These are phyloP conservation scores for Nannizziopsis arthrosporioides DNA, from an alignment of 2,329 filamentous ascomycete species.

Conservation along the genomic window DNA sequence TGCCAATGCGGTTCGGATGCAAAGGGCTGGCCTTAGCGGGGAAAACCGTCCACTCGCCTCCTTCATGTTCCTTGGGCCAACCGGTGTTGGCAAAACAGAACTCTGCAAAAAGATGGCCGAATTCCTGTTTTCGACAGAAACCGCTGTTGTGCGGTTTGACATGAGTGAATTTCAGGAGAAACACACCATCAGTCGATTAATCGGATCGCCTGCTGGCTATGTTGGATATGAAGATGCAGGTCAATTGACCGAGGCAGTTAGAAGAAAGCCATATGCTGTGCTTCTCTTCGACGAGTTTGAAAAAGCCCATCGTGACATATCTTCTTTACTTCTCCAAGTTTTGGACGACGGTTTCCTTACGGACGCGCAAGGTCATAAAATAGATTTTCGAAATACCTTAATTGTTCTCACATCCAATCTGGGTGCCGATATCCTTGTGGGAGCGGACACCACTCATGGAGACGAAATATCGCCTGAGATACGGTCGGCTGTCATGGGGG, in stretches of 20 bases:
- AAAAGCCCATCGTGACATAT: slow-evolving; percentile 92
- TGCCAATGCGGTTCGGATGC: slow-evolving; percentile 83
- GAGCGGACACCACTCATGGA: slow-evolving; percentile 53
- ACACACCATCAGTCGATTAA: slow-evolving; percentile 84
- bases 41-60: slow-evolving; percentile 85
- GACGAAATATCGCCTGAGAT: slow-evolving; percentile 62
- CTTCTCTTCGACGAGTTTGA: slow-evolving; percentile 96
- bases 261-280: slow-evolving; percentile 89
- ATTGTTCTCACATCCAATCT: slow-evolving; percentile 95
- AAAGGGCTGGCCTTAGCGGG: slow-evolving; percentile 79
- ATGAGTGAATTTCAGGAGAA: slow-evolving; percentile 98
- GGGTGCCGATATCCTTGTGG: slow-evolving; percentile 81
- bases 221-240: slow-evolving; percentile 95
- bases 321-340: slow-evolving; percentile 79
- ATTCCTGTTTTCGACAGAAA: slow-evolving; percentile 87
- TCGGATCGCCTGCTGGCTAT: slow-evolving; percentile 86
- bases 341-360: slow-evolving; percentile 94
- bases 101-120: slow-evolving; percentile 89
- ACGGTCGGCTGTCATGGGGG: slow-evolving; percentile 74
- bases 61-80: slow-evolving; percentile 96
- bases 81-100: slow-evolving; percentile 93
- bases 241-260: slow-evolving; percentile 87
- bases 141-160: slow-evolving; percentile 84
- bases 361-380: slow-evolving; percentile 87
- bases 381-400: slow-evolving; percentile 93